A percentile compares a stretch with the other conserved stretches of the same genome.
Conservation (phyloP, 2,329 filamentous ascomycete species). For the Sporothrix schenckii region DNA sequence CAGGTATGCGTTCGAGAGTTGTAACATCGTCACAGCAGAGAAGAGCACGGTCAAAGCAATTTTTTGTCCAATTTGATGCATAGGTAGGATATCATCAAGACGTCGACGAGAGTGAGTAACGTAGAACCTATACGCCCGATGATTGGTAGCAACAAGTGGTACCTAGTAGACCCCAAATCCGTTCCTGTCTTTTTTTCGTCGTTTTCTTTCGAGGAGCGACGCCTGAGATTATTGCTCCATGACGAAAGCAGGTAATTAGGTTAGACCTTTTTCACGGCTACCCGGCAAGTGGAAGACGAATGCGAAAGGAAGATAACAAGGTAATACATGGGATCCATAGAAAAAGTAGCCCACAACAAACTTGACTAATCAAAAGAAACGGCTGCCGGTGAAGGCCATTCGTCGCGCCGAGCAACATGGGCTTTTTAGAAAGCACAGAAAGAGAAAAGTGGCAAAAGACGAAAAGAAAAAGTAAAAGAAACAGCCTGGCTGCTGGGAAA, state of each 20-base stretch:
- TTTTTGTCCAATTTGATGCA: slow-evolving; percentile 19
- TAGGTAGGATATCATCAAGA: slow-evolving; percentile 14
- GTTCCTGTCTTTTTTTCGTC: slow-evolving; percentile 11
- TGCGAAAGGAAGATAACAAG: not conserved
- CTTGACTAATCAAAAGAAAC: slow-evolving; percentile 24
- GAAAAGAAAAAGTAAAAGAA: not conserved
- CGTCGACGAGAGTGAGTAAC: not conserved
- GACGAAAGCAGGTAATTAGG: not conserved
- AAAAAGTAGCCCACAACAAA: not conserved
- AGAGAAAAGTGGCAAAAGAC: not conserved
- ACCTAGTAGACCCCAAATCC: not conserved
- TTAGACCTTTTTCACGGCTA: not conserved
- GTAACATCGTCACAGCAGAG: not conserved
- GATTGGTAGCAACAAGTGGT: not conserved
- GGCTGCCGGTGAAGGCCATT: slow-evolving; percentile 19
- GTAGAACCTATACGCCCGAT: not conserved
- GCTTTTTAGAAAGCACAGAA: slow-evolving; percentile 20
- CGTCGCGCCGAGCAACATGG: slow-evolving; percentile 19
- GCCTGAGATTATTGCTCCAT: not conserved
- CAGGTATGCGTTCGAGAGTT: no score
- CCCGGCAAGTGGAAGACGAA: not conserved
- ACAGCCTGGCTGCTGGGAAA: not conserved
- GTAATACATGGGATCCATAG: not conserved
- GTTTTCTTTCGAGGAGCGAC: not conserved
- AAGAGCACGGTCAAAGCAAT: not conserved